Percentiles rank a stretch among this genome's conserved stretches.
phyloP scores from a whole-genome alignment of 1,139 yeast genomes.

The Maudiozyma humilis region DNA sequence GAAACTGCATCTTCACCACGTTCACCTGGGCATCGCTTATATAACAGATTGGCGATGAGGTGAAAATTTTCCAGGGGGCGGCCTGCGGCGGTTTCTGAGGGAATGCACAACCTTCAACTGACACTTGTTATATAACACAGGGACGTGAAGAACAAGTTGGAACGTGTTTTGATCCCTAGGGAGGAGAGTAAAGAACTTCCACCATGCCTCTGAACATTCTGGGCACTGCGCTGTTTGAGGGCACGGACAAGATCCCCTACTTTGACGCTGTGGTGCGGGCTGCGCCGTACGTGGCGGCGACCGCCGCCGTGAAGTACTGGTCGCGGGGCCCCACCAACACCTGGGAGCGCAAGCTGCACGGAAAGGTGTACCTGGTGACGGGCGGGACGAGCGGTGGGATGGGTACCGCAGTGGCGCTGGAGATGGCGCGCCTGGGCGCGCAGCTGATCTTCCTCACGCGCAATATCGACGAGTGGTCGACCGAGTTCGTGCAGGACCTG shows the following conservation, averaged over 20 bases:
- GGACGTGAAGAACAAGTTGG: background rate
- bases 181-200: too few species aligned
- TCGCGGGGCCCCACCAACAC: conserved; percentile 72
- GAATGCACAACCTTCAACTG: too few species aligned
- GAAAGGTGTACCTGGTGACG: conserved; percentile 72
- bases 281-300: conserved; percentile 44
- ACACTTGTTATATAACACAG: too few species aligned
- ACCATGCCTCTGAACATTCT: conserved; percentile 81
- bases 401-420: conserved; percentile 69
- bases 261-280: conserved; percentile 49
- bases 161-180: too few species aligned
- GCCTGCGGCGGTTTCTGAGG: too few species aligned
- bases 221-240: conserved; percentile 57
- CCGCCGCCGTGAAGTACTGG: conserved; percentile 54
- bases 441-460: conserved; percentile 72
- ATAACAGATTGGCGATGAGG: too few species aligned
- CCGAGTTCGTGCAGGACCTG: conserved; percentile 71
- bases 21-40: too few species aligned
- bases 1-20: too few species aligned
- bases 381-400: conserved; percentile 85
- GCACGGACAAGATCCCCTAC: conserved; percentile 67
- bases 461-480: conserved; percentile 64
- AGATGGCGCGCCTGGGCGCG: conserved; percentile 76
- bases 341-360: conserved; percentile 90
- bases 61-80: conserved; percentile 1